These are phyloP conservation scores for Talaromyces sp. DNA, from an alignment of 2,329 filamentous ascomycete genomes.

Conservation along the genomic window DNA sequence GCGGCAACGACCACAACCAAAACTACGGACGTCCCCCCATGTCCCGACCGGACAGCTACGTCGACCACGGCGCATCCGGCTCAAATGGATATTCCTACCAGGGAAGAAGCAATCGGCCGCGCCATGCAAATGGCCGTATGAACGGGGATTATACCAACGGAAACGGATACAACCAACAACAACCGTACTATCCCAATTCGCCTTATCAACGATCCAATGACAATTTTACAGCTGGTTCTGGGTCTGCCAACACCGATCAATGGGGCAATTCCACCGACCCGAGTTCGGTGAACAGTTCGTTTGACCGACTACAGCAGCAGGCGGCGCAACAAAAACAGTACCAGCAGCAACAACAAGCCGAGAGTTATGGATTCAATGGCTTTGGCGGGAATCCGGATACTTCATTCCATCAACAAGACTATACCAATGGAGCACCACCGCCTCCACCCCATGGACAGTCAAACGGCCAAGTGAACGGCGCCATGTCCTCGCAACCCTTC, in stretches of 20 bases:
- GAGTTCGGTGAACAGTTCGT: slow-evolving; percentile 89
- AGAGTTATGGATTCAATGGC: slow-evolving; percentile 62
- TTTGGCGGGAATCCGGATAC: slow-evolving; percentile 37
- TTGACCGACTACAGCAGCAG: slow-evolving; percentile 66
- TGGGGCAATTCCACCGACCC: slow-evolving; percentile 82
- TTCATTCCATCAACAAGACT: slow-evolving; percentile 12
- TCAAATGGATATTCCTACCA: slow-evolving; percentile 48
- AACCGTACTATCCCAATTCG: slow-evolving; percentile 44
- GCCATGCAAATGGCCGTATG: slow-evolving; percentile 34
- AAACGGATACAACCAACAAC: neutral
- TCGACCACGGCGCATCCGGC: slow-evolving; percentile 33
- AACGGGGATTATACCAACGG: slow-evolving; percentile 31
- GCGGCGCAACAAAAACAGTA: slow-evolving; percentile 35
- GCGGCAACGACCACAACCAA: slow-evolving; percentile 27
- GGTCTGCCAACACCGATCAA: slow-evolving; percentile 65
- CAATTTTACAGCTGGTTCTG: slow-evolving; percentile 70
- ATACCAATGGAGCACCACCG: neutral
- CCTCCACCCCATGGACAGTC: slow-evolving; percentile 18
- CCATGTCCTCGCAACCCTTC: slow-evolving; percentile 11
- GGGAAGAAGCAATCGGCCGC: slow-evolving; percentile 30
- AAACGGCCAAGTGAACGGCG: neutral
- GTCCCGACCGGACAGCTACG: slow-evolving; percentile 12
- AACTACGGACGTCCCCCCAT: slow-evolving; percentile 5
- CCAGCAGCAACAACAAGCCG: slow-evolving; percentile 43
- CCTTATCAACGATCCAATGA: slow-evolving; percentile 78